Conservation (phyloP, 202 grass and related monocot species). For the Schoenoplectus triqueter region DNA sequence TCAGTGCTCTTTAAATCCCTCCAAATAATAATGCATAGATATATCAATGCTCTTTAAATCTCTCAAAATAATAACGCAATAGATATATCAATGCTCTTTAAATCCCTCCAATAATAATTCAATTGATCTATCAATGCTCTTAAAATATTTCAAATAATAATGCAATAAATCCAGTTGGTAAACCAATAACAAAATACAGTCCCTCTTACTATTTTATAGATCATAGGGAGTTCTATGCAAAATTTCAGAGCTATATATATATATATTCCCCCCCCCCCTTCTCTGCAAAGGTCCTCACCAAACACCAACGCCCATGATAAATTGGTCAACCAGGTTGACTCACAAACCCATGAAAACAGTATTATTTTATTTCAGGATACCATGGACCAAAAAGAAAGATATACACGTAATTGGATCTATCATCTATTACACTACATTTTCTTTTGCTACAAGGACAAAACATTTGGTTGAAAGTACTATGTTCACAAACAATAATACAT, state of each 20-base stretch:
- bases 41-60: not conserved
- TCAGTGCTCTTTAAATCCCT: too few species aligned
- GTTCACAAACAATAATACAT: not conserved
- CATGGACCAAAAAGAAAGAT: not conserved
- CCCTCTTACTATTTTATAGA: not conserved
- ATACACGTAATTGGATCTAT: not conserved
- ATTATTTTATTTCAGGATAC: not conserved
- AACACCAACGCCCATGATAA: not conserved
- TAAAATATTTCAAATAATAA: too few species aligned
- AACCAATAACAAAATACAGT: not conserved
- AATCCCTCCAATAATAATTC: not conserved
- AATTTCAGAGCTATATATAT: not conserved
- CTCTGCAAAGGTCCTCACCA: not conserved
- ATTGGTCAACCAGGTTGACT: conserved; percentile 13
- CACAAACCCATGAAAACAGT: not conserved
- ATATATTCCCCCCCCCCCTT: not conserved
- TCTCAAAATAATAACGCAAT: not conserved
- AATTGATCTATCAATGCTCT: too few species aligned
- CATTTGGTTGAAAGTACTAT: not conserved
- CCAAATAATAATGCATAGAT: too few species aligned
- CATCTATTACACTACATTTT: too few species aligned
- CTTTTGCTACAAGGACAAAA: not conserved
- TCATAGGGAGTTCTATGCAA: not conserved
- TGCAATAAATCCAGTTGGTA: not conserved
- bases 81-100: not conserved